A percentile compares a stretch with the other conserved stretches of the same genome.
phyloP scores from a whole-genome alignment of 164 flowering plant species.

The Chimonanthus praecox region DNA sequence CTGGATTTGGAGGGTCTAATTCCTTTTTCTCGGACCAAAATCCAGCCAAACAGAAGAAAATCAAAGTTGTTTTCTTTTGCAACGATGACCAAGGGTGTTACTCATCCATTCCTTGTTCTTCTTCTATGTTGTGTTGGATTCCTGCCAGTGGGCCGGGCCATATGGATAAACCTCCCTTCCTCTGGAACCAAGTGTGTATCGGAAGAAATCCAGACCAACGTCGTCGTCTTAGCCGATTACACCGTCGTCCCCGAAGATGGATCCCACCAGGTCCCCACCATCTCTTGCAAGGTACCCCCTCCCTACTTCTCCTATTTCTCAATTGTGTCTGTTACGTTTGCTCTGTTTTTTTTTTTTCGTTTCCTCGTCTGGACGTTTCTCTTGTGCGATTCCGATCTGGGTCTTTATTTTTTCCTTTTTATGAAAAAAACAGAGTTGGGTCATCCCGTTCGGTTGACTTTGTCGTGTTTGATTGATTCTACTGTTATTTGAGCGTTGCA shows the following conservation, averaged over 20 bases:
- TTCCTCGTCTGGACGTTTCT: neutral
- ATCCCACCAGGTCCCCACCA: constrained; percentile 15
- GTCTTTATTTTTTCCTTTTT: neutral
- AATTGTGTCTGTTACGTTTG: neutral
- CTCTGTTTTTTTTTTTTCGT: neutral
- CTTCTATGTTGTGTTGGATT: constrained; percentile 4
- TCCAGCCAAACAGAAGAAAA: no score
- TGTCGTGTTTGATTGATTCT: no score
- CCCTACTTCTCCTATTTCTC: neutral
- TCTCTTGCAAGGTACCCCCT: constrained; percentile 29
- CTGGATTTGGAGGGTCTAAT: no score
- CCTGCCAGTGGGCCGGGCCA: constrained; percentile 12
- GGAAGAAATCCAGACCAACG: constrained; percentile 40
- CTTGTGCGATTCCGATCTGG: neutral
- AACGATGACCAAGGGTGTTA: constrained; percentile 12
- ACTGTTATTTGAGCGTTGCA: no score
- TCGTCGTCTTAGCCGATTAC: constrained; percentile 41
- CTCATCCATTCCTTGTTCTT: neutral
- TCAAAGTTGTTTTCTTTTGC: neutral
- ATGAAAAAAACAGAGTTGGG: no score
- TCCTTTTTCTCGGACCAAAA: no score
- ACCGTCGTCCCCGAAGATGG: constrained; percentile 27
- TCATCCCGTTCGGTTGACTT: no score
- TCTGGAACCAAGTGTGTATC: constrained; percentile 45
- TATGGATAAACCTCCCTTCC: constrained; percentile 38